Base-by-base conservation (phyloP, 2,329 filamentous ascomycete species). In the Magnaporthales sp. region DNA sequence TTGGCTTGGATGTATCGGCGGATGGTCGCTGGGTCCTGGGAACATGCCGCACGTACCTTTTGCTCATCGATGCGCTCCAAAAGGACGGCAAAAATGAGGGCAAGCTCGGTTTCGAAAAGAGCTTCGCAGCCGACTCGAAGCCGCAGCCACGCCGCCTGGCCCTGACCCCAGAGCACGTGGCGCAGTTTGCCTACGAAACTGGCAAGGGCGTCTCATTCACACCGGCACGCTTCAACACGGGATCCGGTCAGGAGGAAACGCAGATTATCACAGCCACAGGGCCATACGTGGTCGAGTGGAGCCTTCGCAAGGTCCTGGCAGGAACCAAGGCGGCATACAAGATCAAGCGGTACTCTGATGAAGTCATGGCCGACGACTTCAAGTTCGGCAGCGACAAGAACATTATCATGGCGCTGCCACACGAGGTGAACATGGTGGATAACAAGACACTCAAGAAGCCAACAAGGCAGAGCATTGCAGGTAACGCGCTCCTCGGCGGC, bases 301-400 rank as follows among this genome's bases (percentile, higher is more conserved):
- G 89, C 75, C 78, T 99, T 77, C 95, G 93, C 84, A 96, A 96
- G 82, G 85, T 98, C 0, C 78, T 97, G 15, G 84, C 84, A 26
- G 92, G 91, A 65, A 86, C 85, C 70, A 95, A 93, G 78, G 91
- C 95, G 68, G 90, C 94, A 0, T 99, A 99, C 80, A 91, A 89
- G 72, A 98, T 99, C 83, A 97, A 98, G 83, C 90, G 95, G 19
- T 99, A 99, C 75, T 85, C 88, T 0, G 95, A 99, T 73, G 91
- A 96, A 70, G 93, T 99, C 75, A 97, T 96, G 83, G 95, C 95
- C 4, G 95, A 99, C 77, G 96, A 99, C 77, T 99, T 99, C 87
- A 93, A 95, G 73, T 99, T 93, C 74, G 94, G 94, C 62, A 93
- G 90, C 5, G 95, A 99, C 78, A 96, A 97, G 86, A 97, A 97